Evolutionary conservation across 2,329 filamentous ascomycete genomes (phyloP).

Genomic region (Trichoderma arundinaceum): DNA sequence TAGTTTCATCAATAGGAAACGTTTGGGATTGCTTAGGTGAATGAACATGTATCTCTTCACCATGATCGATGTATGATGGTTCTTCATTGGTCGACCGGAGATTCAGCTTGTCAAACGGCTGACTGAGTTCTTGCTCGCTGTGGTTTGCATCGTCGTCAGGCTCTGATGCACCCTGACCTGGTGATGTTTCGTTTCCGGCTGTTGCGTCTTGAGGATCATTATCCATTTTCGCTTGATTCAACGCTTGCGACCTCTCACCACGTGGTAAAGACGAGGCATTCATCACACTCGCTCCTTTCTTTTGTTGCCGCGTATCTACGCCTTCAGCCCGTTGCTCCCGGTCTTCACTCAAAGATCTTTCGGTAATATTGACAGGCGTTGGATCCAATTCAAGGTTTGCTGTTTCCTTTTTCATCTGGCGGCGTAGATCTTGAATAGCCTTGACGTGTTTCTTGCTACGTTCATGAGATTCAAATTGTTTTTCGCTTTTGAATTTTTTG

Average conservation of each 20-base stretch:
- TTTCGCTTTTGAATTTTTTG: conserved; percentile 86
- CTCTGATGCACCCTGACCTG: not conserved
- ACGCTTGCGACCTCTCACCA: not conserved
- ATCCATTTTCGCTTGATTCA: not conserved
- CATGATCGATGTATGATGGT: not conserved
- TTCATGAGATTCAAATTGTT: conserved; percentile 89
- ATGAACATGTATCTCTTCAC: not conserved
- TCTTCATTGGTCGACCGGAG: not conserved
- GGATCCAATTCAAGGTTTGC: conserved; percentile 58
- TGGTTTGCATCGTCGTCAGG: not conserved
- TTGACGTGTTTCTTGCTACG: conserved; percentile 97
- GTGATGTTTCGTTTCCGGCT: not conserved
- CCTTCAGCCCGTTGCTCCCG: not conserved
- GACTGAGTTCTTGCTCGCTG: not conserved
- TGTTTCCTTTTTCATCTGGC: conserved; percentile 84
- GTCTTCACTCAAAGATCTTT: not conserved
- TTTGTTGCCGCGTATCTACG: not conserved
- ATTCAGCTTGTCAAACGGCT: not conserved
- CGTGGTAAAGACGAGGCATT: not conserved
- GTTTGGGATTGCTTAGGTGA: conserved; percentile 33
- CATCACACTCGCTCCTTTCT: not conserved
- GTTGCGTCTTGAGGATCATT: not conserved
- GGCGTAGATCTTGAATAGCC: conserved; percentile 77
- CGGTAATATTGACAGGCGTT: not conserved
- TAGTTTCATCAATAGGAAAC: conserved; percentile 39